Base-by-base conservation (phyloP, 2,329 filamentous ascomycete genomes). In the Alternaria sp. region DNA sequence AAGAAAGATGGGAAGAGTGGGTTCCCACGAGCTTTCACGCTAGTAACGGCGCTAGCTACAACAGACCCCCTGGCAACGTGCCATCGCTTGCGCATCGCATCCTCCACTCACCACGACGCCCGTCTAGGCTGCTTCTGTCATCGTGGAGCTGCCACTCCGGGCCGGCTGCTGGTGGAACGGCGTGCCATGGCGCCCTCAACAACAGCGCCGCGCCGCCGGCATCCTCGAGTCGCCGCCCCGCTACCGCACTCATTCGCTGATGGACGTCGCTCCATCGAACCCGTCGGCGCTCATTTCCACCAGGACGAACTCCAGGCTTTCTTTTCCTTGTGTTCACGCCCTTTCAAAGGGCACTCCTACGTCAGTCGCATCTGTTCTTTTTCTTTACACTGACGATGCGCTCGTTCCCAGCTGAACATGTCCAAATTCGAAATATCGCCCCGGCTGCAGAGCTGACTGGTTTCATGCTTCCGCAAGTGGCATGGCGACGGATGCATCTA, bases 401-500 rank as follows among this genome's bases (percentile, higher is more conserved):
- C 56, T 62, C 56, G 58, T 54, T 55, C 39, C n/a, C 54, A 39
- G 44, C 67, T 63, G 59, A 61, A 62, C 61, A 50, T 66, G 65
- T 69, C 39, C 50, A 57, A 51, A 51, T 48, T 39, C 39, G 40
- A 58, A 61, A 59, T 58, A 58, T 55, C 42, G 51, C 61, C 44
- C 61, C 21, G 59, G 36, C 28, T 23, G 53, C 24, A 56, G 28
- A 46, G 61, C 67, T 67, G 60, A 54, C 51, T 59, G 34, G 71
- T 74, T 72, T 75, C 70, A 73, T 46, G 29, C 49, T 37, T 57
- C 70, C 65, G 63, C 61, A 70, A 72, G 61, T 61, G 62, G 70
- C 58, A 60, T 39, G 39, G 55, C 40, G 54, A 59, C 54, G 51
- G 48, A 21, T 51, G 51, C 50, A 29, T 50, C 54, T 60, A 64